These are phyloP conservation scores for Termitomyces sp. DNA, from an alignment of 768 basidiomycete species.

Conservation along the genomic window DNA sequence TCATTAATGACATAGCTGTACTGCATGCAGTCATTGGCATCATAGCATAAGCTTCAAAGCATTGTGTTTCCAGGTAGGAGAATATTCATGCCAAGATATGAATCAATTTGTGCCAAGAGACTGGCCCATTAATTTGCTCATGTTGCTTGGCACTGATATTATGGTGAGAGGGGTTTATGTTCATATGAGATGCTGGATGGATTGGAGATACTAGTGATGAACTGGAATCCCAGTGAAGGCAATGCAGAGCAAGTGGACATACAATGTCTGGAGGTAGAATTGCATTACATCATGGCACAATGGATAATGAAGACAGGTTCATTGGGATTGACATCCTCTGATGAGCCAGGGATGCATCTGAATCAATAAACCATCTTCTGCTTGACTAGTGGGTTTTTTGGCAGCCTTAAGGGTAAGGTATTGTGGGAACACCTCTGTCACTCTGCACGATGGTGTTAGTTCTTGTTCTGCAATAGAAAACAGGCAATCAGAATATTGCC, in stretches of 20 bases:
- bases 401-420: conserved; percentile 69
- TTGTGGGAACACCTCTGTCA: conserved; percentile 78
- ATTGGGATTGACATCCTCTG: conserved; percentile 72
- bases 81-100: conserved; percentile 85
- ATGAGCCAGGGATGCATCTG: conserved; percentile 62
- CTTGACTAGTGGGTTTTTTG: conserved; percentile 55
- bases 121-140: conserved; percentile 87
- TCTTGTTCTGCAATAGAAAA: conserved; percentile 57
- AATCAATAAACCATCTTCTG: conserved; percentile 88
- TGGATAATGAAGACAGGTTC: conserved; percentile 92
- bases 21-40: conserved; percentile 69
- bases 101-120: conserved; percentile 76
- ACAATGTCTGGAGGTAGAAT: conserved; percentile 64
- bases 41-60: conserved; percentile 78
- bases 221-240: conserved; percentile 65
- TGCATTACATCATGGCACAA: conserved; percentile 72
- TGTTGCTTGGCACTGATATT: conserved; percentile 88
- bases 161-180: conserved; percentile 58
- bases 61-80: conserved; percentile 80
- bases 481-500: background rate
- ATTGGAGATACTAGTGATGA: conserved; percentile 53
- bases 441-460: conserved; percentile 74
- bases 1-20: conserved; percentile 93
- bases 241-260: conserved; percentile 73
- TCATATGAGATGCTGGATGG: conserved; percentile 23